Percentiles rank a stretch among this genome's conserved stretches.
Conservation (phyloP, 2,329 filamentous ascomycete species). For the Alternaria conjuncta region DNA sequence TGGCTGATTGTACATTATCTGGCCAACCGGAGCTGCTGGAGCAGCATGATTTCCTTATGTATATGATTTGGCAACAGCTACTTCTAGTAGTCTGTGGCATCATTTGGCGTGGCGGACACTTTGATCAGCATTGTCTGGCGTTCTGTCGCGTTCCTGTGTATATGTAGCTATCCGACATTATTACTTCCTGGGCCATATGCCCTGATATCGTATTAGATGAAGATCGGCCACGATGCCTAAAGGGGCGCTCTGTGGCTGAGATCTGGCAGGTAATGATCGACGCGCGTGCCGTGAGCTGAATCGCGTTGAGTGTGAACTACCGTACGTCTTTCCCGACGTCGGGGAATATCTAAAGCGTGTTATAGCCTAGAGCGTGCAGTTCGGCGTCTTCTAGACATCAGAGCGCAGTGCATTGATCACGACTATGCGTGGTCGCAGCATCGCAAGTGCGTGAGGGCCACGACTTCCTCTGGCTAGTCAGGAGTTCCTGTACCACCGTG, state of each 20-base stretch:
- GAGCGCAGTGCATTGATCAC: slow-evolving; percentile 1
- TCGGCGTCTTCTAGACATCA: neutral
- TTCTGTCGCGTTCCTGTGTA: slow-evolving; percentile 5
- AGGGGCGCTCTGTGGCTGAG: slow-evolving; percentile 18
- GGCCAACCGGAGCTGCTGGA: neutral
- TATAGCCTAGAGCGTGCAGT: neutral
- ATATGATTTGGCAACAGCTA: slow-evolving; percentile 7
- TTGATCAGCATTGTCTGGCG: slow-evolving; percentile 11
- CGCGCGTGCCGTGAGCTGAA: slow-evolving; percentile 10
- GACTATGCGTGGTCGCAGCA: slow-evolving; percentile 2
- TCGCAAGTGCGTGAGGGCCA: slow-evolving; percentile 2
- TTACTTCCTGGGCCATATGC: slow-evolving; percentile 12
- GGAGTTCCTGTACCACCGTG: neutral
- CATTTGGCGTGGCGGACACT: neutral
- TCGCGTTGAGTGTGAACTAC: neutral
- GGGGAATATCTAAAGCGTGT: neutral
- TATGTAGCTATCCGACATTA: slow-evolving; percentile 4
- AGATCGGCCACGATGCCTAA: slow-evolving; percentile 16
- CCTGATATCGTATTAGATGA: slow-evolving; percentile 5
- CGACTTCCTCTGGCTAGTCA: slow-evolving; percentile 2
- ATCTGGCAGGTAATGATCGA: slow-evolving; percentile 23
- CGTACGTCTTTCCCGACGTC: neutral
- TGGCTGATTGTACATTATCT: slow-evolving; percentile 18
- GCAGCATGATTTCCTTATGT: slow-evolving; percentile 3
- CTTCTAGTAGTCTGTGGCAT: slow-evolving; percentile 2